Evolutionary conservation across 2,329 filamentous ascomycete species (phyloP).

Genomic region (Spiromastix sp.): DNA sequence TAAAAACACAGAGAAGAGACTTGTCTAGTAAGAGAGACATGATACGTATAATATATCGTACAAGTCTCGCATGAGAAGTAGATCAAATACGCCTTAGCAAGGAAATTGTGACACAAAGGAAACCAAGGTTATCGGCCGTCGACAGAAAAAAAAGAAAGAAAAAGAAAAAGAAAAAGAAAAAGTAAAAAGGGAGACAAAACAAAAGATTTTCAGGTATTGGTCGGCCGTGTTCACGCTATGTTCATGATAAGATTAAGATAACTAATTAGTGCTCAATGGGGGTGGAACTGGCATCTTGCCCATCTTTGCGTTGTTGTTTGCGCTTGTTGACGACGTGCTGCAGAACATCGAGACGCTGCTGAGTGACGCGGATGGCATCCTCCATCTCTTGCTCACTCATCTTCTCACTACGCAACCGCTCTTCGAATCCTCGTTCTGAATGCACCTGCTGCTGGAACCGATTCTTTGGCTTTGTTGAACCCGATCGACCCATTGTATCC

Average conservation of each 20-base stretch:
- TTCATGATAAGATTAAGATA: too few relatives aligned
- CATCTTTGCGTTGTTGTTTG: constrained; percentile 23
- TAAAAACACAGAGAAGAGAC: too few relatives aligned
- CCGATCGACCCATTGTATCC: constrained; percentile 12
- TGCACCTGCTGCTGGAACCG: constrained; percentile 19
- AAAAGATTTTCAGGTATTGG: too few relatives aligned
- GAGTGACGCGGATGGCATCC: constrained; percentile 74
- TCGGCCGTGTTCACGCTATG: too few relatives aligned
- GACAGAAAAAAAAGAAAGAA: neutral
- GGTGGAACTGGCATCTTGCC: too few relatives aligned
- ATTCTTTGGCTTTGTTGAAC: constrained; percentile 22
- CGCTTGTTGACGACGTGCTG: constrained; percentile 60
- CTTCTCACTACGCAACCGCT: constrained; percentile 50
- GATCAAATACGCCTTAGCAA: too few relatives aligned
- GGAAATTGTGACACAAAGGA: neutral
- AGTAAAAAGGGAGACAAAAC: neutral
- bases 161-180: neutral
- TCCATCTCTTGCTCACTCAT: constrained; percentile 66
- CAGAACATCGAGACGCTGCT: constrained; percentile 69
- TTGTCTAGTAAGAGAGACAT: too few relatives aligned
- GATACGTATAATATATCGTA: too few relatives aligned
- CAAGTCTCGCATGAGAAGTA: too few relatives aligned
- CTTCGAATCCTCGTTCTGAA: constrained; percentile 40
- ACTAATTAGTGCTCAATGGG: constrained; percentile 2
- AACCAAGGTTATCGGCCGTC: neutral